Base-by-base conservation (phyloP, 2,329 filamentous ascomycete species). In the Exserohilum rostratum region DNA sequence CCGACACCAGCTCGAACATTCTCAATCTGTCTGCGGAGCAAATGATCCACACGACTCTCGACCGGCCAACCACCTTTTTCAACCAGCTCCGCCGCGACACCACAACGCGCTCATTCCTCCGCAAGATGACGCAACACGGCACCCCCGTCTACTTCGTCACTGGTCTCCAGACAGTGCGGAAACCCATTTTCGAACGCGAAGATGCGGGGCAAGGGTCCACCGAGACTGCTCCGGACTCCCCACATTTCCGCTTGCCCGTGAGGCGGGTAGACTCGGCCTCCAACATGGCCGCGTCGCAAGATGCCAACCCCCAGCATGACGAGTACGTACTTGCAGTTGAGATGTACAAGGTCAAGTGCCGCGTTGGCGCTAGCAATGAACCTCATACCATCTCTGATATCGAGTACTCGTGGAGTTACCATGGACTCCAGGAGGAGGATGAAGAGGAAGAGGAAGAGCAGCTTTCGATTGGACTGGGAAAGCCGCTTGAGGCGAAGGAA, bases 91-190 rank as follows among this genome's bases (percentile, higher is more conserved):
- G 65, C 39, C 48, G 57, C 27, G 63, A 68, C 33, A 50, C 61
- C 17, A 39, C 57, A 12, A 55, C 62, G 3, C 66, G 60, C 9
- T 45, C 51, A 9, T 70, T 63, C 31, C 57, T 73, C 13, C 61
- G 58, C 53, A 61, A 63, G 6, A 61, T 65, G 47, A 60, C 64
- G 77, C 17, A 77, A 80, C 43, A 78, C 78, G 66, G 86, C 83
- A 60, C 60, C 39, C 62, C 67, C 10, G 53, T 71, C 7, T 73
- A 70, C 61, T 59, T 82, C 77, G 42, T 81, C 74, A 50, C 81
- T 69, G 1, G 78, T 72, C 13, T 75, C 65, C 3, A 84, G 78
- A 67, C 87, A 84, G 43, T 70, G 31, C 63, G 55, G 6, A 69
- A 66, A 30, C 63, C 66, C 22, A 57, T 55, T 3, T 67, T 65